These are phyloP conservation scores for Pythium biforme DNA, from an alignment of 352 stramenopile genomes.

Conservation along the genomic window DNA sequence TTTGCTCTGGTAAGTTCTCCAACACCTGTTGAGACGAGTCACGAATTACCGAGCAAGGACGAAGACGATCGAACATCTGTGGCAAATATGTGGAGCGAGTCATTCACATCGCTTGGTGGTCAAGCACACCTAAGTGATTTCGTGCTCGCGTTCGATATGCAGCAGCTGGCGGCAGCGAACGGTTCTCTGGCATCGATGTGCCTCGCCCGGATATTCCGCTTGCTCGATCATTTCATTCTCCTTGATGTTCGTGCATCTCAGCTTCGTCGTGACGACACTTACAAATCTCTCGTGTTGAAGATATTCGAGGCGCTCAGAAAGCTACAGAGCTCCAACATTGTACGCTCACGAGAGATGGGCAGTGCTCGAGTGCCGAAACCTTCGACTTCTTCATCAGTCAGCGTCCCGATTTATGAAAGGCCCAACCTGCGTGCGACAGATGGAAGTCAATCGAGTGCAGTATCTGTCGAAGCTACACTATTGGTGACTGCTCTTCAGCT, in stretches of 20 bases:
- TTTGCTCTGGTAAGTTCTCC: constrained; percentile 9
- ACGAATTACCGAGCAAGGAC: not conserved
- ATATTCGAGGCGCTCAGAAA: constrained; percentile 5
- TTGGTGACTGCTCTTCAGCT: constrained; percentile 30
- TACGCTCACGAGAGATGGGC: not conserved
- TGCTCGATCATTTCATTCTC: constrained; percentile 69
- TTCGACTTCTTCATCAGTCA: not conserved
- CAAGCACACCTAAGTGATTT: constrained; percentile 53
- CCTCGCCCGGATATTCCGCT: constrained; percentile 63
- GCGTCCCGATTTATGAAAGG: not conserved
- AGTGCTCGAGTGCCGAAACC: not conserved
- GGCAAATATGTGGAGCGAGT: constrained; percentile 38
- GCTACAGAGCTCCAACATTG: not conserved
- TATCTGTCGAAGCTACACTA: constrained; percentile 15
- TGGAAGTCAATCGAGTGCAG: not conserved
- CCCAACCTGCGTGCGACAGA: not conserved
- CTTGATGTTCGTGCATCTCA: constrained; percentile 34
- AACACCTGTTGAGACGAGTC: not conserved
- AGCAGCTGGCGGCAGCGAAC: constrained; percentile 34
- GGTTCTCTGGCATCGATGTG: constrained; percentile 62
- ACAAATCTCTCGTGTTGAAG: constrained; percentile 11
- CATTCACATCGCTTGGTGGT: constrained; percentile 67
- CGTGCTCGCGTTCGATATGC: constrained; percentile 38
- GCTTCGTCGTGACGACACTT: constrained; percentile 8
- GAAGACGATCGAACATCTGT: not conserved